Conservation (phyloP, 495 filamentous ascomycete genomes). For the Melanomma pulvis-pyrius region DNA sequence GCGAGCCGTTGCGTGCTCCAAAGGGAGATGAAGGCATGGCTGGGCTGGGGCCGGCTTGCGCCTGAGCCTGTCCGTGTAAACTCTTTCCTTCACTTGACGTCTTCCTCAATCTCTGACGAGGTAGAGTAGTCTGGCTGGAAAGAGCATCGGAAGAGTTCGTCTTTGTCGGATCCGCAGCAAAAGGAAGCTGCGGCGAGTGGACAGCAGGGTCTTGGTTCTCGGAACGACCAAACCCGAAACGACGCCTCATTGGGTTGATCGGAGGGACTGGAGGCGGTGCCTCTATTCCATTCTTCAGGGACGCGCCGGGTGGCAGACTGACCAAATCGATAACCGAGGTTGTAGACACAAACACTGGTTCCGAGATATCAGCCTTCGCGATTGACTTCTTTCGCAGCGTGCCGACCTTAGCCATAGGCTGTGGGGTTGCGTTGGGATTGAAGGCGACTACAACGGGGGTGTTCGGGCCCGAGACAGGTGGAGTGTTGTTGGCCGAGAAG, state of each 20-base stretch:
- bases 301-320: constrained; percentile 46
- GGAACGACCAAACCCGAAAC: constrained; percentile 37
- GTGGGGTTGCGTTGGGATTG: constrained; percentile 26
- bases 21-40: constrained; percentile 21
- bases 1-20: constrained; percentile 22
- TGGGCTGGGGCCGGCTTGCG: constrained; percentile 21
- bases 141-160: constrained; percentile 36
- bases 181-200: constrained; percentile 26
- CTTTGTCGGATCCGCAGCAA: constrained; percentile 21
- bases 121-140: constrained; percentile 14
- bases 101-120: constrained; percentile 31
- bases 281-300: constrained; percentile 46
- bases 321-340: constrained; percentile 67
- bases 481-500: constrained; percentile 60
- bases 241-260: constrained; percentile 45
- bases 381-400: constrained; percentile 63
- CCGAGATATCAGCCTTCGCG: constrained; percentile 78
- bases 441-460: constrained; percentile 40
- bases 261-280: constrained; percentile 43
- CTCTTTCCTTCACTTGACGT: constrained; percentile 37
- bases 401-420: constrained; percentile 43
- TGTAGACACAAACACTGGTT: constrained; percentile 76
- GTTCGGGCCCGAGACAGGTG: constrained; percentile 52
- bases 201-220: constrained; percentile 19
- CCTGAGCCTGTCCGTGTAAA: constrained; percentile 26